A percentile compares a stretch with the other conserved stretches of the same genome.
Conservation (phyloP, 495 filamentous ascomycete species). For the Trichocladium antarcticum region DNA sequence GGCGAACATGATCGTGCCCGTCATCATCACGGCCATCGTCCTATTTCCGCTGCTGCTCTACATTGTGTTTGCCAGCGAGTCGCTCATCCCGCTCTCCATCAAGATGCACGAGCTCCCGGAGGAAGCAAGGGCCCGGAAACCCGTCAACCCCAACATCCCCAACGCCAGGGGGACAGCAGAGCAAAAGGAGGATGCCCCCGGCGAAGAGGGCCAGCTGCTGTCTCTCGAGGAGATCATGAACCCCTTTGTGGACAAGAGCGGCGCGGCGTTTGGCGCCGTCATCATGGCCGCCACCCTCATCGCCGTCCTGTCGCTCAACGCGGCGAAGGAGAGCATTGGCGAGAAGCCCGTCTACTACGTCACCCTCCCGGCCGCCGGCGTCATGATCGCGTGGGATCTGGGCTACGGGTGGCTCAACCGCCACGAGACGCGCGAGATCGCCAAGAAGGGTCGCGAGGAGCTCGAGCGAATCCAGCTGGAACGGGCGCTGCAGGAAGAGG, state of each 20-base stretch:
- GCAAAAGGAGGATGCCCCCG: slow-evolving; percentile 38
- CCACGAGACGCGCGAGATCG: slow-evolving; percentile 48
- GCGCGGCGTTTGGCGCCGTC: slow-evolving; percentile 42
- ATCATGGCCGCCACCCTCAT: slow-evolving; percentile 53
- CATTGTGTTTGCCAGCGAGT: slow-evolving; percentile 49
- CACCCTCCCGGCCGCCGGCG: slow-evolving; percentile 49
- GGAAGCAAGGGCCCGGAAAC: slow-evolving; percentile 40
- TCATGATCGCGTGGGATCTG: slow-evolving; percentile 55
- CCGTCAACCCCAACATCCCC: slow-evolving; percentile 58
- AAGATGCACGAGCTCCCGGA: slow-evolving; percentile 53
- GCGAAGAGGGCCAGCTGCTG: slow-evolving; percentile 41
- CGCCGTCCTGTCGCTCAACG: slow-evolving; percentile 49
- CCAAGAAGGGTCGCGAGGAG: slow-evolving; percentile 42
- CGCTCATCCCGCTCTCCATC: slow-evolving; percentile 51
- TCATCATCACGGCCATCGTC: slow-evolving; percentile 49
- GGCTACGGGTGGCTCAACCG: slow-evolving; percentile 47
- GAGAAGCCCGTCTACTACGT: slow-evolving; percentile 48
- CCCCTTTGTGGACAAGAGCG: slow-evolving; percentile 52
- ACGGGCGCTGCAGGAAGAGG: slow-evolving; percentile 18
- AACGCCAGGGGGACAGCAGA: slow-evolving; percentile 45
- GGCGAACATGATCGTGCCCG: slow-evolving; percentile 58
- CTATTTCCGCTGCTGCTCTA: slow-evolving; percentile 55
- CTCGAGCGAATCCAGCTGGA: slow-evolving; percentile 37
- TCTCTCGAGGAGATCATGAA: slow-evolving; percentile 62
- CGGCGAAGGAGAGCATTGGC: slow-evolving; percentile 32